Base-by-base conservation (phyloP, 2,329 filamentous ascomycete genomes). In the Aspergillus udagawae region DNA sequence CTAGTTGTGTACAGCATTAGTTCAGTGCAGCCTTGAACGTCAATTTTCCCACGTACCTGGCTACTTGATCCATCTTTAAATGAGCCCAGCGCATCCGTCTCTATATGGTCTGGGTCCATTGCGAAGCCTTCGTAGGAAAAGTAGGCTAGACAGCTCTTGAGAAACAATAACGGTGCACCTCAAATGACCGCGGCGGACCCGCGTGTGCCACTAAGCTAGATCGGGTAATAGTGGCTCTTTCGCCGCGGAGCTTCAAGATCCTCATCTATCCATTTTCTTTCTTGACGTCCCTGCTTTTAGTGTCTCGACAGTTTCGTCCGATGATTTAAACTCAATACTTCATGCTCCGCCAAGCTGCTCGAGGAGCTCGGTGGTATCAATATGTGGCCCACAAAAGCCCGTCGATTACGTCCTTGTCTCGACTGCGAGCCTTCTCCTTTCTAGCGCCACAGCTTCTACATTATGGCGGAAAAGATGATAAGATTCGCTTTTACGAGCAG, bases 321-420 rank as follows among this genome's bases (percentile, higher is more conserved):
- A 76, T 76, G 73, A 67, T 65, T 63, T 71, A 66, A 69, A 58
- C 55, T 57, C 57, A 57, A 67, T 63, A 64, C 69, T 71, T 70
- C 71, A 77, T 77, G 75, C 75, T 76, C 72, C 75, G 75, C 66
- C 73, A 74, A 71, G 70, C 69, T 66, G 63, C 75, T 64, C 72
- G 69, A 69, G 73, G 73, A 69, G 73, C 75, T 74, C 72, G 73
- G 65, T 75, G 73, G 72, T 73, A 73, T 73, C 71, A 73, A 63
- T 68, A 76, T 75, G 70, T 67, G 65, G 70, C 71, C 63, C 67
- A 63, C 71, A 68, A 56, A 67, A 64, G 60, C 63, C 65, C 67
- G 65, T 67, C 68, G 60, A 64, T 63, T 62, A 58, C 67, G 56
- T 59, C 54, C 57, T 55, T 50, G 29, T 49, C 60, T 62, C 55